Evolutionary conservation across 1,284 basidiomycete species (phyloP).

Genomic region (Cutaneotrichosporon sp.): DNA sequence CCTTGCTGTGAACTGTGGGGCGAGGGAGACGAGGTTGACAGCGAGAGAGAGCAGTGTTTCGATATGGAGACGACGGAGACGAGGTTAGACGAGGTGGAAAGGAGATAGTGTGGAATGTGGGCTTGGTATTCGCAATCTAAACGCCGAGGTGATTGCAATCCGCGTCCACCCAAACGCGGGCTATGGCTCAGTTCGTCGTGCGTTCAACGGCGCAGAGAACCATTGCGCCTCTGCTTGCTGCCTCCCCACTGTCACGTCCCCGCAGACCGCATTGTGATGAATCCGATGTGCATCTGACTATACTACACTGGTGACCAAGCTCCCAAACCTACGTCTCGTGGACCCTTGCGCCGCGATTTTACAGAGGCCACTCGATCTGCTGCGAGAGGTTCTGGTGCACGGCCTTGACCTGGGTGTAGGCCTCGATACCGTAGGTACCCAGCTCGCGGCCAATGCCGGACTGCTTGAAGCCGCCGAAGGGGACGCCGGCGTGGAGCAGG

Average conservation of each 20-base stretch:
- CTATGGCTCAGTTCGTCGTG: no score
- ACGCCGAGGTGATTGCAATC: no score
- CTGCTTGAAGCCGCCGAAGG: slow-evolving; percentile 94
- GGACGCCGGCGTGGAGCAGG: slow-evolving; percentile 75
- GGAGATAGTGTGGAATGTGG: background rate
- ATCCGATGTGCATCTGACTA: slow-evolving; percentile 7
- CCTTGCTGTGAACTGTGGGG: no score
- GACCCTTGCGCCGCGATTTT: background rate
- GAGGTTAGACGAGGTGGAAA: background rate
- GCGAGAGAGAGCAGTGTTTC: no score
- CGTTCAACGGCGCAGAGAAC: no score
- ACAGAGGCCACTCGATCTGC: slow-evolving; percentile 27
- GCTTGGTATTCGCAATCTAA: background rate
- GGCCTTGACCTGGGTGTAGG: slow-evolving; percentile 81
- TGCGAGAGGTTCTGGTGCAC: slow-evolving; percentile 70
- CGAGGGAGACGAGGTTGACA: background rate
- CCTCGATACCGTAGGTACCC: slow-evolving; percentile 80
- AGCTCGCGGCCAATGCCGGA: slow-evolving; percentile 81
- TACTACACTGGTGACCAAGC: background rate
- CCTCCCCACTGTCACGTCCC: no score
- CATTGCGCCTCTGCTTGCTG: no score
- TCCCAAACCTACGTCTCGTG: background rate
- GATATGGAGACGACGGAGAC: background rate
- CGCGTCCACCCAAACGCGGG: no score
- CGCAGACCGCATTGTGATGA: background rate